phyloP scores from a whole-genome alignment of 2,329 filamentous ascomycete species.

The Exophiala xenobiotica region DNA sequence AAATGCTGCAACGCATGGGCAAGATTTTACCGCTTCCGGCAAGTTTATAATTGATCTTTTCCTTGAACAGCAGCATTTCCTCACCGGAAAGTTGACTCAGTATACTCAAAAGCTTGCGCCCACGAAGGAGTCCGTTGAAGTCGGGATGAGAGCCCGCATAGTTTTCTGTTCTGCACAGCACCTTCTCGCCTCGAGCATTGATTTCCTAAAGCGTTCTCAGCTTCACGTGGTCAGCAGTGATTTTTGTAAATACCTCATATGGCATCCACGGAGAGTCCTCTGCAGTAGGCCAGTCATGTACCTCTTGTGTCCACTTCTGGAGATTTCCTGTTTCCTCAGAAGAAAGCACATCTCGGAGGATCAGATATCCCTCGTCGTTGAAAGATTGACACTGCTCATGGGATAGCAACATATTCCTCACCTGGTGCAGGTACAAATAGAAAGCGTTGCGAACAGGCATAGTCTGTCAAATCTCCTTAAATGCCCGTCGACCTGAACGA shows the following conservation, averaged over 20 bases:
- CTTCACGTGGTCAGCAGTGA: neutral
- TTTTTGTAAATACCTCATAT: constrained; percentile 3
- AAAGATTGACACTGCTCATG: constrained; percentile 2
- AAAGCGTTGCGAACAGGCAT: no score
- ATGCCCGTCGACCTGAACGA: no score
- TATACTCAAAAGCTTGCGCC: constrained; percentile 33
- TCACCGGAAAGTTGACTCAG: constrained; percentile 39
- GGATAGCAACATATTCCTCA: neutral
- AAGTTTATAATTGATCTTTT: constrained; percentile 47
- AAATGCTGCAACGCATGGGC: neutral
- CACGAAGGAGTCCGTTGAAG: constrained; percentile 40
- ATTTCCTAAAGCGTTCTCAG: constrained; percentile 34
- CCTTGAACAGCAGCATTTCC: constrained; percentile 45
- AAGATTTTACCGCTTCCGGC: constrained; percentile 37
- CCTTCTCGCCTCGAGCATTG: constrained; percentile 34
- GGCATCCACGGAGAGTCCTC: constrained; percentile 10
- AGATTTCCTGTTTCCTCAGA: constrained; percentile 5
- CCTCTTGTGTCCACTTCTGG: constrained; percentile 39
- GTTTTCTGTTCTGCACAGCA: constrained; percentile 39
- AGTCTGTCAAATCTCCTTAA: no score
- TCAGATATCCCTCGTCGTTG: constrained; percentile 7
- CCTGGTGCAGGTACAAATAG: no score
- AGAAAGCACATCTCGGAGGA: constrained; percentile 8
- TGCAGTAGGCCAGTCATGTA: constrained; percentile 36
- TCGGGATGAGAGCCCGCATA: constrained; percentile 36